Evolutionary conservation across 2,329 filamentous ascomycete species (phyloP), one percentile per base, ranked within the genome.

Genomic region (Alternaria angustiovoidea): DNA sequence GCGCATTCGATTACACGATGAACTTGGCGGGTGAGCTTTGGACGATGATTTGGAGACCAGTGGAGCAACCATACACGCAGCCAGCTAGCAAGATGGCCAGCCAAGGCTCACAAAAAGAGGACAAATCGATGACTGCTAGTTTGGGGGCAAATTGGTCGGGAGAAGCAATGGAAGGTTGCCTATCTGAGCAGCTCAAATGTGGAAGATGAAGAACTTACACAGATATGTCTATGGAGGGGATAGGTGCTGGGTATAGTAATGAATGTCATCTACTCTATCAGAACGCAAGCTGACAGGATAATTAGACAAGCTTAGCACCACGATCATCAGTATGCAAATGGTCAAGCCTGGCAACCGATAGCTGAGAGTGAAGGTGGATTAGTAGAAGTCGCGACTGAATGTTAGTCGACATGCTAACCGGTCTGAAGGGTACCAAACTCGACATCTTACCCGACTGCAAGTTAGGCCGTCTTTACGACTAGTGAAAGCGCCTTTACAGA

Each of bases 11-110:
- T 16, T 65, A 66, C 32, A 59, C 51, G 4, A 57, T 64, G 48
- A 67, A 68, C 20, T 7, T 68, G 5, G 57, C 55, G 12, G 60
- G 61, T 16, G 66, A 68, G 14, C 53, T 52, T 2, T 68, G 64
- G 66, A 26, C 42, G 0, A 67, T 68, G 64, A 53, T 66, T 7
- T 66, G 64, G 60, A 60, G 20, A 42, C 24, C 53, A 22, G 11
- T 8, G 9, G 42, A 51, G 18, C 30, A 36, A 12, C n/a, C 32
- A 7, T 44, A 7, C 12, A 22, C 9, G 18, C 39, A 39, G 18
- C 2, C 46, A 7, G 36, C 44, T 18, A 39, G 34, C 5, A 51
- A 47, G 26, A 34, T n/a, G 9, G n/a, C 8, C 14, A 22, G 26
- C 3, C 24, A 46, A 4, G 16, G 24, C 8, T 20, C 18, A 2